Evolutionary conservation across 2,329 filamentous ascomycete species (phyloP), one percentile per base, ranked within the genome.

Genomic region (Juglanconis sp.): DNA sequence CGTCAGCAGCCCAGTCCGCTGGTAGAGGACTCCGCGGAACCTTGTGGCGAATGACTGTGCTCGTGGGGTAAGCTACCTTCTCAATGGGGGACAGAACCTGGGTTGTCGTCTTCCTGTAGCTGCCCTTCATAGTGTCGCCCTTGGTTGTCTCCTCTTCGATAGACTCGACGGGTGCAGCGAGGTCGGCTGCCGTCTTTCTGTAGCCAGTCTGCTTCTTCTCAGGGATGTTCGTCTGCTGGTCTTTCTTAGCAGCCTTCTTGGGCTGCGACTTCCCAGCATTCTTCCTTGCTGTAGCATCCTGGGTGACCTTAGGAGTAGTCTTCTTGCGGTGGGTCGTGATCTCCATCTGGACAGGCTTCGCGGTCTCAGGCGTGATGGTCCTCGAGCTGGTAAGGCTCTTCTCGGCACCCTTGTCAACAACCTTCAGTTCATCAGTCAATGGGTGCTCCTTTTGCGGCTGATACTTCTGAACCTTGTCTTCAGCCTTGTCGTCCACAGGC

Each of bases 11-110:
- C 56, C 51, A 62, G n/a, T 46, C 48, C 46, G 32, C 38, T 50
- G 59, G 63, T 9, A 53, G 42, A 34, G 30, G 10, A 2, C 3
- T 34, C 32, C 49, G 57, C 31, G 52, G 32, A 31, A 52, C 30
- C 38, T 53, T 61, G 54, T 60, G 57, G 1, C 60, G 60, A 36
- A 62, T 60, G 44, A 62, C 60, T 10, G 60, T 62, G n/a, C 47
- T 42, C 7, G 17, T 30, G 34, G 42, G 44, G 44, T 56, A 13
- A 10, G 53, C 30, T 30, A 60, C 17, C 2, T 50, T 17, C 15
- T 62, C 60, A 6, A 58, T 52, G 3, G 57, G 35, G 5, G 32
- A 55, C 10, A 49, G 50, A 4, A 60, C 36, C 32, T 60, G 40
- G 13, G 40, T 35, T 7, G 34, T 38, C 2, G 55, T 52, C 32